These are phyloP conservation scores for Corchorus olitorius DNA, from an alignment of 345 rosid species.

Conservation along the genomic window DNA sequence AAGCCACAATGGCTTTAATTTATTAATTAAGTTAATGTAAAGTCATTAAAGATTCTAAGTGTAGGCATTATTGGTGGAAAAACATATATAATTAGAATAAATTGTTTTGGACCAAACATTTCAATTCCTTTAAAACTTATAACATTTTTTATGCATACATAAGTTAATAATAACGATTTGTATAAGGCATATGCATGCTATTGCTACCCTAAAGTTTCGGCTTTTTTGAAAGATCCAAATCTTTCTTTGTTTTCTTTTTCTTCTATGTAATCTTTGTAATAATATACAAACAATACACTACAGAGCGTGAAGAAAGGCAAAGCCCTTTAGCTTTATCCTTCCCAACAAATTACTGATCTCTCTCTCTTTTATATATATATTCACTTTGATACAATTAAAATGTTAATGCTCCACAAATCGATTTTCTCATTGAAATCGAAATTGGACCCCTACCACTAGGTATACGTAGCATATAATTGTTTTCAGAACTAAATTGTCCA, in stretches of 20 bases:
- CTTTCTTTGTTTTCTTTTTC: conserved; percentile 6
- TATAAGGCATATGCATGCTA: conserved; percentile 5
- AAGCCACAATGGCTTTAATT: not conserved
- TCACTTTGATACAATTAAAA: no score
- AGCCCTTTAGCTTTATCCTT: conserved; percentile 14
- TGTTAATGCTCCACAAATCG: conserved; percentile 9
- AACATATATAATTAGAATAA: not conserved
- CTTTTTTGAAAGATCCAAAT: conserved; percentile 34
- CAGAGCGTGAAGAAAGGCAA: conserved; percentile 22
- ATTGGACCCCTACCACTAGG: no score
- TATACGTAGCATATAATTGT: no score
- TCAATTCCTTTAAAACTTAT: not conserved
- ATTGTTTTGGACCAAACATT: not conserved
- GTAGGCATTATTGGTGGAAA: not conserved
- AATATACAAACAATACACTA: not conserved
- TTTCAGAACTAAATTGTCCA: no score
- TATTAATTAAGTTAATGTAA: not conserved
- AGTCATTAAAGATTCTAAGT: not conserved
- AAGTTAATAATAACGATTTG: not conserved
- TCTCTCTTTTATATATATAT: no score
- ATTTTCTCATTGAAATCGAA: not conserved
- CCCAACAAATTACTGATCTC: not conserved
- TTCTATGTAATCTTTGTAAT: no score
- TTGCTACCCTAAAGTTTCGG: conserved; percentile 32
- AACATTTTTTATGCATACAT: not conserved